phyloP scores from a whole-genome alignment of 2,329 filamentous ascomycete species.

The Diplodia corticola region DNA sequence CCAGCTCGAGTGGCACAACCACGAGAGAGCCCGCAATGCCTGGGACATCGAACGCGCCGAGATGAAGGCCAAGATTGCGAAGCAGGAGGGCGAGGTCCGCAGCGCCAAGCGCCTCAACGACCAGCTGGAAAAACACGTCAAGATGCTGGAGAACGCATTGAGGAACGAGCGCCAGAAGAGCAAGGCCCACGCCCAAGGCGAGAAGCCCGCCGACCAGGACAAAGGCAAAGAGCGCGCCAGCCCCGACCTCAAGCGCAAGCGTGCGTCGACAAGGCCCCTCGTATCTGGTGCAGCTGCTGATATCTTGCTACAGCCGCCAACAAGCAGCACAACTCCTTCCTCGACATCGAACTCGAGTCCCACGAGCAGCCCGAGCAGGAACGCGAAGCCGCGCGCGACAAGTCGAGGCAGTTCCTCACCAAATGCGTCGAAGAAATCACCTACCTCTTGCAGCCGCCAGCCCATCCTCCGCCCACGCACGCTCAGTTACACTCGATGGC shows the following conservation, averaged over 20 bases:
- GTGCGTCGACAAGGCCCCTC: background rate
- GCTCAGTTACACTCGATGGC: conserved; percentile 38
- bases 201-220: conserved; percentile 51
- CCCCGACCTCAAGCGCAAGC: conserved; percentile 19
- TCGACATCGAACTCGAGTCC: conserved; percentile 50
- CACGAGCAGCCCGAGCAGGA: conserved; percentile 51
- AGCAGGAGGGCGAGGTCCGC: conserved; percentile 84
- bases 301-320: conserved; percentile 42
- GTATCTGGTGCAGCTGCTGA: background rate
- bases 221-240: conserved; percentile 27
- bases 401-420: conserved; percentile 62
- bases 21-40: conserved; percentile 94
- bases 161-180: conserved; percentile 77
- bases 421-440: conserved; percentile 69
- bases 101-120: conserved; percentile 87
- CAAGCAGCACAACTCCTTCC: conserved; percentile 52
- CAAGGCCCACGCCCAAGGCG: conserved; percentile 53
- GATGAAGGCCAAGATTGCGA: conserved; percentile 97
- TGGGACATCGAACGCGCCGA: conserved; percentile 99
- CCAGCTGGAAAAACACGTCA: conserved; percentile 85
- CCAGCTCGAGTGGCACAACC: conserved; percentile 97
- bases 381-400: conserved; percentile 61
- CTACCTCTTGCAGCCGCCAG: conserved; percentile 66
- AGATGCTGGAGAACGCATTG: conserved; percentile 83
- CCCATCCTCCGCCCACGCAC: conserved; percentile 60